Evolutionary conservation across 1,284 basidiomycete genomes (phyloP), one percentile per base, ranked within the genome.

Genomic region (Trametes sp.): DNA sequence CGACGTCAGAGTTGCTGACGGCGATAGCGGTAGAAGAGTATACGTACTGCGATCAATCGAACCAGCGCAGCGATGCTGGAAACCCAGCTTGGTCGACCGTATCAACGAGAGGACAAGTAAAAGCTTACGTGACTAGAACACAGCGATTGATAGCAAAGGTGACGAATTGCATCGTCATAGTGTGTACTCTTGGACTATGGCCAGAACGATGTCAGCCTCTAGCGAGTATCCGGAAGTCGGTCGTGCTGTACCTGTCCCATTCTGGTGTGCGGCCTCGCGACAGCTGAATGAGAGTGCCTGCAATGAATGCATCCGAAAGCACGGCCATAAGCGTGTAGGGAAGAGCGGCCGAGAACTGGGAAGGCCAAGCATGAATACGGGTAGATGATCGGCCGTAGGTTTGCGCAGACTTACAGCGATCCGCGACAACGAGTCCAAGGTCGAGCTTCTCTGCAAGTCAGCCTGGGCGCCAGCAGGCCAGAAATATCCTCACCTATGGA

Each of bases 301-400:
- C 66, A 8, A 70, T 61, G 48, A 66, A 66, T 19, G 53, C 57
- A 31, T 70, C 68, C 16, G 68, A 66, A 7, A 68, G 50, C 3
- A 70, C 57, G 24, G 68, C 64, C 3, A 68, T 53, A 24, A 70
- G 57, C 13, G 67, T 67, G 23, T 68, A 70, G 1, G 68, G 68
- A 26, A 70, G 38, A 1, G 64, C 64, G 13, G 60, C 62, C 2
- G 65, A 61, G 41, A 57, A 67, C 65, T 67, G 21, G 33, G 35
- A 21, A 16, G 26, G 9, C 6, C 26, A 45, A 4, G 33, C 42
- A 26, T 46, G 36, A 10, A 13, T 35, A 13, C n/a, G 36, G 21
- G 14, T n/a, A 8, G 2, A 33, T 14, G 21, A 9, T 46, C 1
- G 6, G 19, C 2, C 4, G 5, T 29, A n/a, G 16, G 2, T 21